Percentiles rank a stretch among this genome's conserved stretches.
phyloP scores from a whole-genome alignment of 2,329 filamentous ascomycete genomes.

The Sphaerulina vaccinii region DNA sequence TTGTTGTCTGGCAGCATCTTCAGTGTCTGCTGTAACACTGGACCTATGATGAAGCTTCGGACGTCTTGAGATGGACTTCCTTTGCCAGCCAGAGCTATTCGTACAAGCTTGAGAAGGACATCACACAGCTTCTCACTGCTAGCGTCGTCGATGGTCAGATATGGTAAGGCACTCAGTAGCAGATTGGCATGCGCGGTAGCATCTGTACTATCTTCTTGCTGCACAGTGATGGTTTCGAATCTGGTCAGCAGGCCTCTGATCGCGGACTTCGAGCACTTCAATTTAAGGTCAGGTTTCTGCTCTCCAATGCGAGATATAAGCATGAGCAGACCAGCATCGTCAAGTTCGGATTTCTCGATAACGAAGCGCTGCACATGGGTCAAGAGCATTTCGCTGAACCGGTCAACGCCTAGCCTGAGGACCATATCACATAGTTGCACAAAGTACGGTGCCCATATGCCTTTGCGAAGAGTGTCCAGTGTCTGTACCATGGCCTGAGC shows the following conservation, averaged over 20 bases:
- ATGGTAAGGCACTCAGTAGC: slow-evolving; percentile 21
- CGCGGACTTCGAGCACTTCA: slow-evolving; percentile 12
- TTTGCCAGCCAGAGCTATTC: slow-evolving; percentile 12
- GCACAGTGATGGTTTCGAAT: neutral
- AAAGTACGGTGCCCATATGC: slow-evolving; percentile 69
- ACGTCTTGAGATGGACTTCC: neutral
- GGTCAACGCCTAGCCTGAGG: slow-evolving; percentile 67
- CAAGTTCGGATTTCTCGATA: slow-evolving; percentile 47
- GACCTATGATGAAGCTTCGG: slow-evolving; percentile 25
- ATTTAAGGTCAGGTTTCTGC: slow-evolving; percentile 11
- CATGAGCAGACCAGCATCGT: slow-evolving; percentile 10
- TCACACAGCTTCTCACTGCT: slow-evolving; percentile 2
- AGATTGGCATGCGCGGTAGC: slow-evolving; percentile 18
- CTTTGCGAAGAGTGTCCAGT: slow-evolving; percentile 64
- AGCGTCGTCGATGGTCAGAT: slow-evolving; percentile 19
- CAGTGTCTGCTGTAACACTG: slow-evolving; percentile 26
- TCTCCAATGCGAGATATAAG: slow-evolving; percentile 18
- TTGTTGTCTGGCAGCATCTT: neutral
- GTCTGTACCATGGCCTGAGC: slow-evolving; percentile 68
- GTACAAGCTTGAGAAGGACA: slow-evolving; percentile 16
- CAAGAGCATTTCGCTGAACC: slow-evolving; percentile 76
- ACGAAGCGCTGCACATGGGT: slow-evolving; percentile 84
- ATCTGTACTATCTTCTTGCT: neutral
- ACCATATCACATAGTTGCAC: slow-evolving; percentile 82
- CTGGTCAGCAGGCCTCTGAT: neutral